Evolutionary conservation across 208 protist genomes (phyloP).

Genomic region (Trypanosomatidae sp.): DNA sequence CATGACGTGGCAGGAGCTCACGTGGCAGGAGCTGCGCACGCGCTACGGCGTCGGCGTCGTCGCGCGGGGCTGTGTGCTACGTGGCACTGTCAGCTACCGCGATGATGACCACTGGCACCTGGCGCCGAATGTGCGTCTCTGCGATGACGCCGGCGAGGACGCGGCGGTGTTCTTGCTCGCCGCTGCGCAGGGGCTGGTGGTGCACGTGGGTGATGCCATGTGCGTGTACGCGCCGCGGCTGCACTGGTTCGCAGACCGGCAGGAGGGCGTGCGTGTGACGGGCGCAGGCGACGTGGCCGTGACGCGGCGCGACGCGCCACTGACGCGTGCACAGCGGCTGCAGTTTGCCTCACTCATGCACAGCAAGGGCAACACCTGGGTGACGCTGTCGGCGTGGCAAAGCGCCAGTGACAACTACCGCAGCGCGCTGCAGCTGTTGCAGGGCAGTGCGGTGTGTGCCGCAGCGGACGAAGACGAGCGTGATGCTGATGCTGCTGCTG

Average conservation of each 20-base stretch:
- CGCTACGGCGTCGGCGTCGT: background rate
- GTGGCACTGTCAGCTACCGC: background rate
- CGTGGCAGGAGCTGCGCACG: background rate
- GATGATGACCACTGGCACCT: background rate
- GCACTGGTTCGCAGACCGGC: background rate
- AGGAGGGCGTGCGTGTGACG: background rate
- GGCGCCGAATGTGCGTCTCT: background rate
- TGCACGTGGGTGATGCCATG: background rate
- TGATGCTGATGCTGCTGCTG: too few species aligned
- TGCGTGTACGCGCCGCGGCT: background rate
- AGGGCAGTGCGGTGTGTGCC: too few species aligned
- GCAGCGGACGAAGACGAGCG: too few species aligned
- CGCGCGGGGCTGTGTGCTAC: background rate
- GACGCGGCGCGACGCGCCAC: background rate
- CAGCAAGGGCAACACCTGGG: too few species aligned
- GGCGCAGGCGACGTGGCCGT: background rate
- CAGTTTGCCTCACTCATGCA: too few species aligned
- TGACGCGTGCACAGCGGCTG: background rate
- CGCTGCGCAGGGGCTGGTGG: background rate
- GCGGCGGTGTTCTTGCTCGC: background rate
- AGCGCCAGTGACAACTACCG: too few species aligned
- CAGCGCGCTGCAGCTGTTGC: too few species aligned
- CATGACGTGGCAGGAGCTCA: background rate
- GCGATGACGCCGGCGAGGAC: background rate
- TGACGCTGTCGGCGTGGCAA: too few species aligned